Evolutionary conservation across 768 basidiomycete species (phyloP), one percentile per base, ranked within the genome.

Genomic region (Boletales sp.): DNA sequence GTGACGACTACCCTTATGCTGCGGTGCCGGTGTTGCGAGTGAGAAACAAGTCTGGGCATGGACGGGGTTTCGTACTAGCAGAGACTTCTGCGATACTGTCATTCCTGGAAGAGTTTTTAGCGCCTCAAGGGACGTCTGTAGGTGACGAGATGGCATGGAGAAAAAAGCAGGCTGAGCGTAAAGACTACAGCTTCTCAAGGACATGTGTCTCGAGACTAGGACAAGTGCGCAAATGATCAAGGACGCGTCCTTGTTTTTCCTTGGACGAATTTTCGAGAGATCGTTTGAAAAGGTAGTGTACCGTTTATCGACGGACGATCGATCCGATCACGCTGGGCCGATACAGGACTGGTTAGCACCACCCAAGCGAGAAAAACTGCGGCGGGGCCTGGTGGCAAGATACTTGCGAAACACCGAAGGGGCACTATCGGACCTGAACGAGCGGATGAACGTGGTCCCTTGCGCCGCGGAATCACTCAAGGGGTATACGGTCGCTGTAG

Each of bases 1-100:
- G 48, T 3, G 61, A 55, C 31, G 19, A 36, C 11, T 66, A 59
- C 50, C 64, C 63, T 34, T 67, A 54, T 17, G 53, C 62, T 41
- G 53, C 46, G 13, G 9, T 65, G n/a, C 63, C 63, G 8, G 57
- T 67, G 34, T 40, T 65, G 31, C 62, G 55, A 9, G 55, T 63
- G 28, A 62, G 35, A 31, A 34, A 56, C 51, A 53, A 44, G 28
- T 38, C 49, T 43, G 49, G 21, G 35, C 21, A 13, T 32, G 49
- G 43, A 3, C 33, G 52, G 10, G 60, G 57, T 8, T 47, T 63
- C 15, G 40, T 63, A 6, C 31, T 64, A 11, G 62, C 53, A 28
- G 62, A 65, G 36, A 67, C 63, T 3, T 52, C 59, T 19, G 63
- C 59, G 19, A 64, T 65, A 17, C 21, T 65, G 44, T 18, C 57